Conservation (phyloP, 1,139 yeast species). For the Eremothecium coryli region DNA sequence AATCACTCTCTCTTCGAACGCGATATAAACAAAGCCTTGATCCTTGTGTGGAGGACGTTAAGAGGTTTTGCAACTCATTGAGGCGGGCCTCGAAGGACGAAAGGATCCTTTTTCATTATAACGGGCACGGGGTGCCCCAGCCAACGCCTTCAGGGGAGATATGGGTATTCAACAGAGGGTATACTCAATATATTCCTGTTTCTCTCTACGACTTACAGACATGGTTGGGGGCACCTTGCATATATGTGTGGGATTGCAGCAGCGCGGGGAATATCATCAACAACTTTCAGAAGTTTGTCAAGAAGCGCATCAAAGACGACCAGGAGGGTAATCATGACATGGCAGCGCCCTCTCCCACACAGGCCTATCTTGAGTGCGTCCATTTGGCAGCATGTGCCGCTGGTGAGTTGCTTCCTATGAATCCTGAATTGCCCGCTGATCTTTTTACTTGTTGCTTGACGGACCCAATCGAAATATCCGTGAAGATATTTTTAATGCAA, state of each 20-base stretch:
- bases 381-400: constrained; percentile 90
- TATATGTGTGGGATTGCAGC: constrained; percentile 89
- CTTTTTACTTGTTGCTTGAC: constrained; percentile 90
- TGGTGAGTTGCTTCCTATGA: constrained; percentile 81
- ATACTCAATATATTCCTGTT: constrained; percentile 94
- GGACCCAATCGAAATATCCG: constrained; percentile 90
- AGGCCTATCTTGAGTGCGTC: constrained; percentile 69
- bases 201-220: constrained; percentile 87
- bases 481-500: constrained; percentile 85
- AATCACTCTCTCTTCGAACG: constrained; percentile 76
- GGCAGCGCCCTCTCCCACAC: constrained; percentile 49
- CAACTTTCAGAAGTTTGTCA: constrained; percentile 83
- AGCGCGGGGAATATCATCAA: constrained; percentile 91
- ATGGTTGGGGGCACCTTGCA: constrained; percentile 97
- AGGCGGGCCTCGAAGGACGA: constrained; percentile 88
- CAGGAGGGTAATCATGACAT: constrained; percentile 62
- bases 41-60: constrained; percentile 93
- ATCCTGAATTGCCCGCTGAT: constrained; percentile 94
- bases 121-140: constrained; percentile 98
- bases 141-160: constrained; percentile 97
- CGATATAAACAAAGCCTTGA: constrained; percentile 85
- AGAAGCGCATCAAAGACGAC: constrained; percentile 83
- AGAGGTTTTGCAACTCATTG: constrained; percentile 80
- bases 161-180: constrained; percentile 96
- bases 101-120: constrained; percentile 84